Percentiles rank a stretch among this genome's conserved stretches.
Conservation (phyloP, 164 flowering plant genomes). For the Vitis rotundifolia region DNA sequence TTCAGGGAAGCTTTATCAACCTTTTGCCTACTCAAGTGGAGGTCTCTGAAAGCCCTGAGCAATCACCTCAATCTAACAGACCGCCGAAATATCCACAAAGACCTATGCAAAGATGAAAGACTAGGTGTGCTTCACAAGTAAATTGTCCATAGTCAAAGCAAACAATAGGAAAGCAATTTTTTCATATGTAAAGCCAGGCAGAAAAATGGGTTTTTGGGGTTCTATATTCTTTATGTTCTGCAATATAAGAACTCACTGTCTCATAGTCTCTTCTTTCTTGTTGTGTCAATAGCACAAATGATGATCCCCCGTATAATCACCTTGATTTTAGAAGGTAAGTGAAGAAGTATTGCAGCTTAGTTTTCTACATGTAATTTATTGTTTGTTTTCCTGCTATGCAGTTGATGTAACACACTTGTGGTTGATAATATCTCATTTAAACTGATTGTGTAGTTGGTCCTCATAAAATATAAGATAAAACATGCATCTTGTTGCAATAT, state of each 20-base stretch:
- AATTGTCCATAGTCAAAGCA: conserved; percentile 18
- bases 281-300: neutral
- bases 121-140: conserved; percentile 9
- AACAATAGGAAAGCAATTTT: conserved; percentile 2
- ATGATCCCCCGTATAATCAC: neutral
- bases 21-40: conserved; percentile 32
- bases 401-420: neutral
- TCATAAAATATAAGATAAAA: no score
- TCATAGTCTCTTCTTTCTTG: no score
- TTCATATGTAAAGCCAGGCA: neutral
- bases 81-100: conserved; percentile 23
- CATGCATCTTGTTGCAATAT: no score
- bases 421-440: no score
- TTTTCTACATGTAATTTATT: neutral
- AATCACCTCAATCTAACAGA: conserved; percentile 16
- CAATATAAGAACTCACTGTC: neutral
- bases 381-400: neutral
- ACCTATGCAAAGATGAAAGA: conserved; percentile 15
- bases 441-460: no score
- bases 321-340: neutral
- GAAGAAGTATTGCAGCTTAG: neutral
- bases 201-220: neutral
- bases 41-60: conserved; percentile 35
- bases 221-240: neutral
- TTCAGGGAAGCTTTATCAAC: conserved; percentile 28